A percentile compares a stretch with the other conserved stretches of the same genome.
phyloP scores from a whole-genome alignment of 495 filamentous ascomycete species.

The Trichoderma erinaceum region DNA sequence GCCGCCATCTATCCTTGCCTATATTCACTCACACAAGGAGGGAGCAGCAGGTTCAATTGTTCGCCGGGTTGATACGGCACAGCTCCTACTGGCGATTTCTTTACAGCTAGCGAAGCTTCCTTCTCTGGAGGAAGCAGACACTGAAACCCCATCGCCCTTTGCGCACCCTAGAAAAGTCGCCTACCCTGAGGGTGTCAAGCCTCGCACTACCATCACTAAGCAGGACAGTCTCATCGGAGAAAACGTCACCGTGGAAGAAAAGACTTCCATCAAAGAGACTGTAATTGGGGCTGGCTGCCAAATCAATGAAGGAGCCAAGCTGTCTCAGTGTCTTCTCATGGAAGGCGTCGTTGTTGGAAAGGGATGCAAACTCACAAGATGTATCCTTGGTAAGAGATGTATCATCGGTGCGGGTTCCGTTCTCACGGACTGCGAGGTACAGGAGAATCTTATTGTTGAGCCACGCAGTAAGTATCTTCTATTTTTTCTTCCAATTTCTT shows the following conservation, averaged over 20 bases:
- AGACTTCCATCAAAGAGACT: constrained; percentile 77
- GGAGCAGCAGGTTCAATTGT: constrained; percentile 50
- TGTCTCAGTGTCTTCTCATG: constrained; percentile 82
- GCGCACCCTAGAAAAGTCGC: constrained; percentile 74
- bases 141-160: constrained; percentile 55
- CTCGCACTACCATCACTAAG: constrained; percentile 67
- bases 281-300: constrained; percentile 82
- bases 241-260: constrained; percentile 79
- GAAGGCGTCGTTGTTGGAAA: constrained; percentile 78
- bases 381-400: constrained; percentile 69
- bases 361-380: constrained; percentile 70
- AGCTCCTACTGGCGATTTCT: constrained; percentile 71
- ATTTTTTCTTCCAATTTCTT: not conserved
- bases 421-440: constrained; percentile 83
- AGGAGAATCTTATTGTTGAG: constrained; percentile 76
- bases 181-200: constrained; percentile 67
- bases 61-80: constrained; percentile 78
- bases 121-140: constrained; percentile 59
- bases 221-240: constrained; percentile 72
- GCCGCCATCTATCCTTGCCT: constrained; percentile 69
- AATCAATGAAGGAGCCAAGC: constrained; percentile 70
- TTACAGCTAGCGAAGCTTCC: constrained; percentile 75
- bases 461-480: constrained; percentile 57
- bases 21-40: constrained; percentile 52
- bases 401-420: constrained; percentile 69